Evolutionary conservation across 2,329 filamentous ascomycete species (phyloP).

Genomic region (Pyrenophora seminiperda): DNA sequence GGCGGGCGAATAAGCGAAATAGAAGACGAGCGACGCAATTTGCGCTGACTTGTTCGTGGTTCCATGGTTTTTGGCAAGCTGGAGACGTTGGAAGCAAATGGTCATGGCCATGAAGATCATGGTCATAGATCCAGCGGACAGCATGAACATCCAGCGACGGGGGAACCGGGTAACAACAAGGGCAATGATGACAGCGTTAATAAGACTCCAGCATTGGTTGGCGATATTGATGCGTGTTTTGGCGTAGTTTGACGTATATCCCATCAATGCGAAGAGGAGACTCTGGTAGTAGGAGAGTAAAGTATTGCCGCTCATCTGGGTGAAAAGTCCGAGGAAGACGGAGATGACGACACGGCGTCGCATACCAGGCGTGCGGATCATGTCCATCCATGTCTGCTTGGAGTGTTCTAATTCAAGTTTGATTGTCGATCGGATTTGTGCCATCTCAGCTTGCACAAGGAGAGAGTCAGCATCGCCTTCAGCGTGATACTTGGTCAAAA

Average conservation of each 20-base stretch:
- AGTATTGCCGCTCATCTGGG: slow-evolving; percentile 50
- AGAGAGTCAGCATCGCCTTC: slow-evolving; percentile 48
- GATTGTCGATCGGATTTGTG: slow-evolving; percentile 64
- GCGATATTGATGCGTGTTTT: slow-evolving; percentile 52
- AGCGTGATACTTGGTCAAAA: slow-evolving; percentile 51
- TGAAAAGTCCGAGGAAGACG: slow-evolving; percentile 44
- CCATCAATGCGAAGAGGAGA: slow-evolving; percentile 48
- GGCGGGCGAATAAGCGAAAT: slow-evolving; percentile 62
- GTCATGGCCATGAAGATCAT: slow-evolving; percentile 63
- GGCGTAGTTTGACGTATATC: slow-evolving; percentile 43
- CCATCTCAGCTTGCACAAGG: slow-evolving; percentile 61
- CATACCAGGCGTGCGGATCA: slow-evolving; percentile 56
- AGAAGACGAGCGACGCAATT: slow-evolving; percentile 60
- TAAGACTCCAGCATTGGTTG: slow-evolving; percentile 51
- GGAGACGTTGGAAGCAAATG: slow-evolving; percentile 52
- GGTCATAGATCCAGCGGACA: slow-evolving; percentile 58
- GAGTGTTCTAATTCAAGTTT: slow-evolving; percentile 60
- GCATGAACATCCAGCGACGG: slow-evolving; percentile 53
- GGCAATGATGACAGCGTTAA: slow-evolving; percentile 48
- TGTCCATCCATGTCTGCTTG: slow-evolving; percentile 59
- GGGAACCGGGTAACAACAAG: slow-evolving; percentile 50
- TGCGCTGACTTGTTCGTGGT: slow-evolving; percentile 44
- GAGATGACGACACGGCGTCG: slow-evolving; percentile 43
- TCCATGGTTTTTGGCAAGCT: slow-evolving; percentile 47
- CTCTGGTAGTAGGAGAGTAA: slow-evolving; percentile 47